Evolutionary conservation across 129 eudicot genomes (phyloP), one percentile per base, ranked within the genome.

Genomic region (Chrysanthemum makinoi): DNA sequence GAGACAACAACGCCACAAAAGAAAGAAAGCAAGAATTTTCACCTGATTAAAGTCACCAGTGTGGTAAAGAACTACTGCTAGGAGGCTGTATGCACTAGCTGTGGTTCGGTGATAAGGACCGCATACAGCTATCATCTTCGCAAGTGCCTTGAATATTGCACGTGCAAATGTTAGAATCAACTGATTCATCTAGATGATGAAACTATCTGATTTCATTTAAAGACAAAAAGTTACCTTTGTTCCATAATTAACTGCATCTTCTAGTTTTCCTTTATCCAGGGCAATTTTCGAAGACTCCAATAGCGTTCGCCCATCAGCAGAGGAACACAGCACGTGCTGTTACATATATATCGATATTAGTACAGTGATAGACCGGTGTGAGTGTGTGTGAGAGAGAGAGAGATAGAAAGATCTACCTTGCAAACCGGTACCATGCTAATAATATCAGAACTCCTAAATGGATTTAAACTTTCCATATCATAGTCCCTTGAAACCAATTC

Each of bases 1-100:
- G 20, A 6, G 44, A 49, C 55, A 49, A 8, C 63, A 53, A 4
- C 19, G 19, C 56, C 65, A 74, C 24, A 46, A 74, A 74, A 74
- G 58, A 75, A 75, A 22, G 20, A 75, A 43, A 14, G 6, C 57
- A 19, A 4, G 13, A 44, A 33, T 20, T 24, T 55, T 69, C 82
- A 94, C 99, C 99, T 95, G 99, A 90, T 95, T 95, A 67, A 95
- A 95, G 71, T 95, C 99, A 77, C 99, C 99, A 33, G 99, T 95
- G 84, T 95, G 99, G 82, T 95, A 95, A 72, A 95, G 89, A 75
- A 95, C 99, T 43, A 95, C 99, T 48, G 99, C 99, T 56, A 95
- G 88, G 79, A 95, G 99, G 68, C 99, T 95, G 79, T 90, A 95
- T 47, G 99, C 96, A 71, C 99, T 82, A 4, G 99, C 99, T 64